Evolutionary conservation across 805 yeast species (phyloP), one percentile per base, ranked within the genome.

Genomic region (Candida ortonii): DNA sequence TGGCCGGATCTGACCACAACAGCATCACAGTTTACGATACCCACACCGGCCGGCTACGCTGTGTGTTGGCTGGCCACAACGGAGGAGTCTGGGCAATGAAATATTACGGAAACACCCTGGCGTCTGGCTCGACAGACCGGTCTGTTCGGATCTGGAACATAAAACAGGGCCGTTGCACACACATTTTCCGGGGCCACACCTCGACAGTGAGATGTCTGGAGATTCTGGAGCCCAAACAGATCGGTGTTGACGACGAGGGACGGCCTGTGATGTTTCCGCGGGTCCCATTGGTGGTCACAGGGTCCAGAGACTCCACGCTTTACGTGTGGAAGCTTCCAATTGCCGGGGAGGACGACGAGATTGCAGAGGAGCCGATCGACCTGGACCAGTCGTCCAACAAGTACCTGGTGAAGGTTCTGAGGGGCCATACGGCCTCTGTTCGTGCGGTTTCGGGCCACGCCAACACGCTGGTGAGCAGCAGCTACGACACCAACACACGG

Each of bases 51-150:
- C 63, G 65, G 25, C 66, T 81, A 33, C 51, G 79, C 7, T 66
- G 72, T 25, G 78, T 78, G 5, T 67, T 93, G 27, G 68, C 71
- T 26, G 97, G 96, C 6, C 98, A 93, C 55, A 95, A 84, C 35
- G 98, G 98, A 28, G 98, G 98, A 24, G 98, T 93, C 5, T 93
- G 98, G 98, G 97, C 98, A 1, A 70, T 93, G 56, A 87, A 90
- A 60, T 89, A 88, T 54, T 69, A 75, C 35, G 88, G 85, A 15
- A 78, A 80, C 50, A 86, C 88, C 7, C 68, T 93, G 28, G 95
- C 90, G 1, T 84, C 94, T 40, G 98, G 97, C 0, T 83, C 96
- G 2, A 90, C 97, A 0, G 98, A 93, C 61, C 73, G 96, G 47
- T 81, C 95, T 0, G 95, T 93, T 3, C 73, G 98, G 39, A 78